Percentiles rank a stretch among this genome's conserved stretches.
These are phyloP conservation scores for Leccinum fibrillosum DNA, from an alignment of 768 basidiomycete genomes.

Conservation along the genomic window DNA sequence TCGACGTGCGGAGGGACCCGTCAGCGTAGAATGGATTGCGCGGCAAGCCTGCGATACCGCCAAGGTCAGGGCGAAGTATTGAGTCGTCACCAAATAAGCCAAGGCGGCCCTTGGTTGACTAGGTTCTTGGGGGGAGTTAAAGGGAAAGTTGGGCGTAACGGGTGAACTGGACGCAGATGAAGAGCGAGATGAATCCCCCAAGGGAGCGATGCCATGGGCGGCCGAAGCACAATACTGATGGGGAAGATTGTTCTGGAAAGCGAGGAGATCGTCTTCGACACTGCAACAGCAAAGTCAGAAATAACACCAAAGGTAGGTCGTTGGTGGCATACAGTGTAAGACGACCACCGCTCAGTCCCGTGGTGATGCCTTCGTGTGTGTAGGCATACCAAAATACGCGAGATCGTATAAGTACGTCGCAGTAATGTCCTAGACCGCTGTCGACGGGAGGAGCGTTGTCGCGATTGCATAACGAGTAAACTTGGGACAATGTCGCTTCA, in stretches of 20 bases:
- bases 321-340: slow-evolving; percentile 63
- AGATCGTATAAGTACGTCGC: slow-evolving; percentile 61
- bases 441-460: slow-evolving; percentile 43
- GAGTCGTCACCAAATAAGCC: slow-evolving; percentile 51
- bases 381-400: slow-evolving; percentile 90
- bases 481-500: slow-evolving; percentile 80
- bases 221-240: slow-evolving; percentile 33
- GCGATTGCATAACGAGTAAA: slow-evolving; percentile 68
- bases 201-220: slow-evolving; percentile 29
- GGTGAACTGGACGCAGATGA: slow-evolving; percentile 29
- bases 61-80: slow-evolving; percentile 67
- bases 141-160: slow-evolving; percentile 20
- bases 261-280: slow-evolving; percentile 69
- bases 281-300: slow-evolving; percentile 35
- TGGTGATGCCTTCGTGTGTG: slow-evolving; percentile 79
- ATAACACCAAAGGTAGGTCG: not conserved
- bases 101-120: slow-evolving; percentile 36
- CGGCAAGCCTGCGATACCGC: slow-evolving; percentile 76
- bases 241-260: slow-evolving; percentile 66
- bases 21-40: slow-evolving; percentile 72
- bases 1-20: slow-evolving; percentile 71
- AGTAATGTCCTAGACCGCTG: slow-evolving; percentile 50
- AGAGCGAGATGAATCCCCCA: slow-evolving; percentile 33
- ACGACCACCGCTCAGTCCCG: slow-evolving; percentile 81
- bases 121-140: slow-evolving; percentile 21